Conservation (phyloP, 1,284 basidiomycete genomes). For the Pseudozyma hubeiensis region DNA sequence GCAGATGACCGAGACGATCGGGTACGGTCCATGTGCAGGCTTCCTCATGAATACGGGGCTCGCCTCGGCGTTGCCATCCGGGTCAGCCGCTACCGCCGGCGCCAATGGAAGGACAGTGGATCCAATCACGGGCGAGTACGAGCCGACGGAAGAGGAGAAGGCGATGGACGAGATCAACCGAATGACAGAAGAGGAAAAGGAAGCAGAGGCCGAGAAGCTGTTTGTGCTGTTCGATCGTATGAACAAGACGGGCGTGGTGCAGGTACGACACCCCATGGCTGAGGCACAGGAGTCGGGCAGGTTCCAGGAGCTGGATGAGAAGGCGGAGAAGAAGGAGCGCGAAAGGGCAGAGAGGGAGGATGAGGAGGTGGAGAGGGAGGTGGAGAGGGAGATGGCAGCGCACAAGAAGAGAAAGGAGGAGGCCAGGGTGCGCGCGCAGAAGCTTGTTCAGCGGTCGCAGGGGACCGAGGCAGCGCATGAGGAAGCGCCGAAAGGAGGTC, state of each 20-base stretch:
- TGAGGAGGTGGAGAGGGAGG: constrained; percentile 34
- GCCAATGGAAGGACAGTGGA: constrained; percentile 38
- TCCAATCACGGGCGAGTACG: constrained; percentile 59
- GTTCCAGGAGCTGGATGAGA: constrained; percentile 44
- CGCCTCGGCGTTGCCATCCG: constrained; percentile 44
- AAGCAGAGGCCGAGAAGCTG: constrained; percentile 57
- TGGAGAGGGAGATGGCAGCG: constrained; percentile 39
- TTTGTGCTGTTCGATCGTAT: constrained; percentile 61
- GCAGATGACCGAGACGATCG: constrained; percentile 49
- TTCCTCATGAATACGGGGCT: constrained; percentile 53
- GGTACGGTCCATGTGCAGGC: constrained; percentile 62
- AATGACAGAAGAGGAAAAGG: constrained; percentile 60
- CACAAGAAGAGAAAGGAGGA: constrained; percentile 39
- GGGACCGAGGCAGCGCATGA: background rate
- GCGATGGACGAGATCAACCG: constrained; percentile 39
- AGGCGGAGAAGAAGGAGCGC: constrained; percentile 28
- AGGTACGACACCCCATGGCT: constrained; percentile 51
- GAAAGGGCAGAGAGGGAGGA: constrained; percentile 34
- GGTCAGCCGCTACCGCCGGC: background rate
- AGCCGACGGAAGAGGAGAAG: constrained; percentile 41
- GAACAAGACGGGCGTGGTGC: constrained; percentile 56
- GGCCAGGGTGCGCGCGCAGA: constrained; percentile 26
- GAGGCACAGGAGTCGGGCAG: constrained; percentile 33
- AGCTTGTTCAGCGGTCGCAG: constrained; percentile 4
- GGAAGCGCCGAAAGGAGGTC: background rate